These are phyloP conservation scores for Halteria grandinella DNA, from an alignment of 73 alveolate species.

Conservation along the genomic window DNA sequence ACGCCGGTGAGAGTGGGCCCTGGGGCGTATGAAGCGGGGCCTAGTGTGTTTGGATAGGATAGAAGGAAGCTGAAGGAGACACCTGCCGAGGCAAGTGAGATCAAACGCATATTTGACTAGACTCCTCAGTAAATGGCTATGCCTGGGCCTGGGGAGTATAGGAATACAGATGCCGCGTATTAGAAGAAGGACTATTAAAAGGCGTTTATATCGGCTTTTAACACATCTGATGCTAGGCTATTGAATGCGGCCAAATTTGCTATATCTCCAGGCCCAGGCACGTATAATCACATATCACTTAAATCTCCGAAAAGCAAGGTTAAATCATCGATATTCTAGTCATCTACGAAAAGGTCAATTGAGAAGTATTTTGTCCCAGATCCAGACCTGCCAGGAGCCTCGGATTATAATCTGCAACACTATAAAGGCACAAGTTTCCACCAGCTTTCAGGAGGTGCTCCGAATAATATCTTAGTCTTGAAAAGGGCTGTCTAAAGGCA, in stretches of 20 bases:
- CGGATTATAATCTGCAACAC: slow-evolving; percentile 8
- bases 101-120: slow-evolving; percentile 9
- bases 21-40: slow-evolving; percentile 15
- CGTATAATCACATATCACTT: neutral
- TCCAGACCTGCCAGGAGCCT: slow-evolving; percentile 13
- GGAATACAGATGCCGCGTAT: neutral
- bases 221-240: slow-evolving; percentile 23
- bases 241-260: neutral
- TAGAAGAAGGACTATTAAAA: slow-evolving; percentile 12
- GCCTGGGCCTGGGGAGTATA: slow-evolving; percentile 43
- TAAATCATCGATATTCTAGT: neutral
- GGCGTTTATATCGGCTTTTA: slow-evolving; percentile 15
- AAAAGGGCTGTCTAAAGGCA: slow-evolving; percentile 34
- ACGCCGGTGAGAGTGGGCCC: slow-evolving; percentile 25
- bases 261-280: slow-evolving; percentile 31
- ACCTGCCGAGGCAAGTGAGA: neutral
- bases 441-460: slow-evolving; percentile 44
- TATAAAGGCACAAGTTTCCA: slow-evolving; percentile 34
- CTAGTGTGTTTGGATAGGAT: no score
- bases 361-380: slow-evolving; percentile 8
- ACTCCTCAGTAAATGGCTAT: neutral
- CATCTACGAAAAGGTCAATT: slow-evolving; percentile 22
- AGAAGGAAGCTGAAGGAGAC: no score
- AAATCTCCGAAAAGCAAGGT: neutral
- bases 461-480: slow-evolving; percentile 26